Base-by-base conservation (phyloP, 306 rosid genomes). In the Vigna angularis region DNA sequence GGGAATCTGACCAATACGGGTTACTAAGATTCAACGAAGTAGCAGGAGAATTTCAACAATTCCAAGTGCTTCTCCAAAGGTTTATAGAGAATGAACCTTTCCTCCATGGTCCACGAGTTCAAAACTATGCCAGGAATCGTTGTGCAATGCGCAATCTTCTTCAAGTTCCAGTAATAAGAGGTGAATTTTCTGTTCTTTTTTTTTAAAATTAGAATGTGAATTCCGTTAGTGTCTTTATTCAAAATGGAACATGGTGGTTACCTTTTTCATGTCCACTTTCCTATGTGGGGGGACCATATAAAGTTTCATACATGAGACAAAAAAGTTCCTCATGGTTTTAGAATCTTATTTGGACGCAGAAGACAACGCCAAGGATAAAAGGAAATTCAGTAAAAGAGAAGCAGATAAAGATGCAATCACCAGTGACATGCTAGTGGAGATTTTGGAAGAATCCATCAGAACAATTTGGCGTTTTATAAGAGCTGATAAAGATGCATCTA, bases 1-100 rank as follows among this genome's bases (percentile, higher is more conserved):
- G 83, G 86, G 93, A 91, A 76, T 72, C 75, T 72, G 89, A 89
- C 72, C 83, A 84, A 22, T 83, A 80, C 56, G 87, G 86, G 4
- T n/a, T 74, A 10, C 76, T 32, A 56, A 87, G 64, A 26, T 92
- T 82, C 82, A 87, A 86, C 28, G 88, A 85, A 74, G 97, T 95
- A 4, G 97, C 98, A 10, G 89, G 88, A 4, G 97, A 95, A 50
- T 92, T 95, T 77, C 98, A 95, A 77, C 91, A 86, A 26, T 95
- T 95, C 59, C 93, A 91, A 86, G 97, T 95, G 36, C 82, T 95
- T 7, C 78, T 92, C 1, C 96, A 91, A 24, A 87, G 98, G 69
- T 95, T 91, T 63, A 66, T 92, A n/a, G 97, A 91, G 85, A 91
- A 89, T 22, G 98, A 91, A 63, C 86, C 88, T 42, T 92, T 87